Percentiles rank a stretch among this genome's conserved stretches.
These are phyloP conservation scores for Rosa hybrid DNA, from an alignment of 331 rosid species.

Conservation along the genomic window DNA sequence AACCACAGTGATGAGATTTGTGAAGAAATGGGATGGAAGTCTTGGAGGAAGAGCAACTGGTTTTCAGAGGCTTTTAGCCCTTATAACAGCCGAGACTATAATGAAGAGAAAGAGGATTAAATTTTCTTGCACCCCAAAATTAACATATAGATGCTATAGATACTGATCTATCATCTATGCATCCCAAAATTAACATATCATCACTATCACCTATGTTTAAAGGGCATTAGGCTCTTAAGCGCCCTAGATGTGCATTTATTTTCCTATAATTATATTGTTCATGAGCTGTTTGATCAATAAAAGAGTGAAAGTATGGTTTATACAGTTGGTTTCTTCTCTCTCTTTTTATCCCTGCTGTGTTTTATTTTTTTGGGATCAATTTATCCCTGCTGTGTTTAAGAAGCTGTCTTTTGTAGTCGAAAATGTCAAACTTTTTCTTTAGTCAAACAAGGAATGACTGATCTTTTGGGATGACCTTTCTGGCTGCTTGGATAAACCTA, in stretches of 20 bases:
- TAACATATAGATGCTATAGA: no score
- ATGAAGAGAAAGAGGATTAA: neutral
- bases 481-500: neutral
- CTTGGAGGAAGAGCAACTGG: slow-evolving; percentile 60
- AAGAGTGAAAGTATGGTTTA: neutral
- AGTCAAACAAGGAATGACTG: neutral
- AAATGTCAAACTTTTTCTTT: neutral
- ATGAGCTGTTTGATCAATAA: slow-evolving; percentile 16
- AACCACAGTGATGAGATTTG: slow-evolving; percentile 65
- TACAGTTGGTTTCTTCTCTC: neutral
- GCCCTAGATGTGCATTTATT: neutral
- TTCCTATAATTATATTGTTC: slow-evolving; percentile 1
- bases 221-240: neutral
- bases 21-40: slow-evolving; percentile 50
- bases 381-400: neutral
- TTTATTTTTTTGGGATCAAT: no score
- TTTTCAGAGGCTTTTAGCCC: slow-evolving; percentile 58
- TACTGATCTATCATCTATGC: neutral
- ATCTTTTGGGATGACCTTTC: neutral
- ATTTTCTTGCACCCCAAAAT: neutral
- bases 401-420: neutral
- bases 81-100: slow-evolving; percentile 55
- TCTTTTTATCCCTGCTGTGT: neutral
- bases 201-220: neutral
- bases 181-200: neutral